Conservation (phyloP, 805 yeast genomes). For the Lipomyces starkeyi region DNA sequence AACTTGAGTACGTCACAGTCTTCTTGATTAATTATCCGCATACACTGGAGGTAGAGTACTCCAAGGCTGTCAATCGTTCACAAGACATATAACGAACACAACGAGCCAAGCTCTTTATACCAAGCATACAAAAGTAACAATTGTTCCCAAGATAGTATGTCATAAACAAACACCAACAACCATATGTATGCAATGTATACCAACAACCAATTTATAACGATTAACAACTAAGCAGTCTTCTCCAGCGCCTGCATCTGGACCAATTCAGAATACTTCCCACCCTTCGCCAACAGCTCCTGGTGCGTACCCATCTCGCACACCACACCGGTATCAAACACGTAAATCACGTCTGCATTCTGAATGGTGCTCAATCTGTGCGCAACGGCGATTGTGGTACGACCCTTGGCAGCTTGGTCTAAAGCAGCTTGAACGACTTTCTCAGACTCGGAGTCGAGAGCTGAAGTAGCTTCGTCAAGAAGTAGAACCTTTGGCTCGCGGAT, state of each 20-base stretch:
- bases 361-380: slow-evolving; percentile 76
- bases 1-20: no score
- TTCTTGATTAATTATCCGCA: no score
- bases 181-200: not conserved
- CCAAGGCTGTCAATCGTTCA: no score
- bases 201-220: not conserved
- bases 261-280: slow-evolving; percentile 50
- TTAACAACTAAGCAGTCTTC: slow-evolving; percentile 37
- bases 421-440: slow-evolving; percentile 71
- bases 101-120: no score
- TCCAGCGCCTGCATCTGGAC: slow-evolving; percentile 53
- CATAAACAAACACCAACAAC: not conserved
- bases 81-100: no score
- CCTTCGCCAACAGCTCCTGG: slow-evolving; percentile 48
- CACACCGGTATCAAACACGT: slow-evolving; percentile 59
- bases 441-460: slow-evolving; percentile 62
- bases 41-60: no score
- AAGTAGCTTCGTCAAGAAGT: slow-evolving; percentile 63
- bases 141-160: not conserved
- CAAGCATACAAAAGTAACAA: not conserved
- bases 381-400: slow-evolving; percentile 74
- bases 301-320: slow-evolving; percentile 60
- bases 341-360: slow-evolving; percentile 57
- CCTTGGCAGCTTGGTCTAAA: slow-evolving; percentile 60
- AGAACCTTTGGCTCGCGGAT: slow-evolving; percentile 62